Evolutionary conservation across 108 stramenopile genomes (phyloP).

Genomic region (Stephanodiscus triporus): DNA sequence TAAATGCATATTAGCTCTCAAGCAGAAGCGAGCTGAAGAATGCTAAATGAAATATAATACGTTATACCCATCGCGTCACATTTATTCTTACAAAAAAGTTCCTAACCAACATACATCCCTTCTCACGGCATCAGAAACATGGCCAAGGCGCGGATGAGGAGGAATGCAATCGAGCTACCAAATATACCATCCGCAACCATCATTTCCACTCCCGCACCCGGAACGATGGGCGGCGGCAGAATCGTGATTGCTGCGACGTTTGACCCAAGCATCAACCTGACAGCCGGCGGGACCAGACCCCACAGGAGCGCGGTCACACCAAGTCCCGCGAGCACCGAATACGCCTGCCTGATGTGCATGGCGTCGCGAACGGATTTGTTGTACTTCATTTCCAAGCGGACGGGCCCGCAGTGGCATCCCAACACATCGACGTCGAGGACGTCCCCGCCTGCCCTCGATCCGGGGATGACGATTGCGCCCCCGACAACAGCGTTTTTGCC

Average conservation of each 20-base stretch:
- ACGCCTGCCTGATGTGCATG: conserved; percentile 32
- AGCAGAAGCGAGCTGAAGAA: too few species aligned
- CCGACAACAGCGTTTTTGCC: not conserved
- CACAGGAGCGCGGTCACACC: conserved; percentile 13
- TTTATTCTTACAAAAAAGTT: too few species aligned
- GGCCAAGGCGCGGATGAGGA: conserved; percentile 15
- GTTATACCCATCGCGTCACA: too few species aligned
- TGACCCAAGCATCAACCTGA: conserved; percentile 1
- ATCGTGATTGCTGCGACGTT: not conserved
- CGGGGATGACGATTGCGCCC: not conserved
- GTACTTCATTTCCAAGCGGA: conserved; percentile 48
- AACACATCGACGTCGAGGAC: not conserved
- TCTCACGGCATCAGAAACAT: not conserved
- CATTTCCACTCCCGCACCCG: not conserved
- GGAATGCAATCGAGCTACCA: conserved; percentile 18
- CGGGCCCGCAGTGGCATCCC: conserved; percentile 7
- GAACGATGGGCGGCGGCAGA: not conserved
- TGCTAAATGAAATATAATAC: too few species aligned
- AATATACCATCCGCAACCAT: conserved; percentile 27
- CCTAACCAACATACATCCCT: too few species aligned
- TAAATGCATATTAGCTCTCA: too few species aligned
- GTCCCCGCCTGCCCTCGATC: not conserved
- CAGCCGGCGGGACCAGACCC: conserved; percentile 1
- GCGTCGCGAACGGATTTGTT: conserved; percentile 33
- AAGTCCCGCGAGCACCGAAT: conserved; percentile 29